Percentiles rank a stretch among this genome's conserved stretches.
These are phyloP conservation scores for Eucalyptus lansdowneana DNA, from an alignment of 345 rosid species.

Conservation along the genomic window DNA sequence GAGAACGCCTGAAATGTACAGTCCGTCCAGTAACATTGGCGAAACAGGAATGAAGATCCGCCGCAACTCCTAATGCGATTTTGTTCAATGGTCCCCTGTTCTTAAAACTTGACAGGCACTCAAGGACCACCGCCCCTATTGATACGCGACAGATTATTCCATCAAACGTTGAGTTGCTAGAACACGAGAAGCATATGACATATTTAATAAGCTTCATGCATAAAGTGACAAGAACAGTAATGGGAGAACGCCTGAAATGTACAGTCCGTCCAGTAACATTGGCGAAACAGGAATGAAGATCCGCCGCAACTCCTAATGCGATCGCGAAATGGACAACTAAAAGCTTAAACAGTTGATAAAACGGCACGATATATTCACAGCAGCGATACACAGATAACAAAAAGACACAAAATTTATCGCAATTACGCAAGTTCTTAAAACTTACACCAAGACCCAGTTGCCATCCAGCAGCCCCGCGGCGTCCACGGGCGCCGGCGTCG, in stretches of 20 bases:
- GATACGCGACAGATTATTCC: background rate
- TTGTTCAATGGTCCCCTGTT: background rate
- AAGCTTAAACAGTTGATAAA: background rate
- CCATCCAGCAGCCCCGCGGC: conserved; percentile 65
- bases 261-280: background rate
- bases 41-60: background rate
- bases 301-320: background rate
- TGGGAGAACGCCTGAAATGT: background rate
- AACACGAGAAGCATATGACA: background rate
- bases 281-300: background rate
- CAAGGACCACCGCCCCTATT: background rate
- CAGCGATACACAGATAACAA: background rate
- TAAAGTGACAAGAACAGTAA: background rate
- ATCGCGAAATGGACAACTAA: background rate
- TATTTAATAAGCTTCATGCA: background rate
- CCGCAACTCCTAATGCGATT: background rate
- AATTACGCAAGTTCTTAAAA: background rate
- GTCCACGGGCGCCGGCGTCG: conserved; percentile 61
- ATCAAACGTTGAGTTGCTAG: background rate
- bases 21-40: background rate
- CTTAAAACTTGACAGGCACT: background rate
- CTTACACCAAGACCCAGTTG: conserved; percentile 91
- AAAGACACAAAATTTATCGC: background rate
- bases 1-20: background rate
- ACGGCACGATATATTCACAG: background rate